phyloP scores from a whole-genome alignment of 257 asterid genomes.

The Henckelia pumila region DNA sequence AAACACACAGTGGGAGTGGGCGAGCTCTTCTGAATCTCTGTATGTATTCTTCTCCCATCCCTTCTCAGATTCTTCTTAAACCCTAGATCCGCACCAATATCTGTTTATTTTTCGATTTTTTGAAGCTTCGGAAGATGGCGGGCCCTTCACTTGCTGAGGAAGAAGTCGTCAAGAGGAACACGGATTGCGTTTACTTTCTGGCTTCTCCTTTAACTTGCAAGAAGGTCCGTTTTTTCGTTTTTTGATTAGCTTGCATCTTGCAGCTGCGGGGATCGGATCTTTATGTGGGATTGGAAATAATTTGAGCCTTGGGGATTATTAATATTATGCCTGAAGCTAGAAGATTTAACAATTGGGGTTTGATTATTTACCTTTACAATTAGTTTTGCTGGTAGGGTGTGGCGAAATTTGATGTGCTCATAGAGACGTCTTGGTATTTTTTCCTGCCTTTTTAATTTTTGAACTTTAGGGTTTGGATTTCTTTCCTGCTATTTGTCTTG shows the following conservation, averaged over 20 bases:
- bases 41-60: neutral
- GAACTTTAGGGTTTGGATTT: neutral
- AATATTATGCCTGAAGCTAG: constrained; percentile 6
- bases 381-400: constrained; percentile 14
- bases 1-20: neutral
- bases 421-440: neutral
- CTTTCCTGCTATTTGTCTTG: neutral
- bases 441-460: neutral
- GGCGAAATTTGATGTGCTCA: constrained; percentile 14
- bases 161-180: constrained; percentile 63
- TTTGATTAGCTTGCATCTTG: neutral
- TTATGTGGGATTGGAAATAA: constrained; percentile 1
- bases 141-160: constrained; percentile 45
- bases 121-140: neutral
- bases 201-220: constrained; percentile 98
- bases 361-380: neutral
- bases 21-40: neutral
- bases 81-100: neutral
- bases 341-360: neutral
- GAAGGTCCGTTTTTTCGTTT: constrained; percentile 43
- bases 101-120: neutral
- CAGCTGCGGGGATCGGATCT: constrained; percentile 25
- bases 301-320: neutral
- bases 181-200: constrained; percentile 90
- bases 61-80: too few species aligned